These are phyloP conservation scores for Davidsoniella virescens DNA, from an alignment of 2,329 filamentous ascomycete genomes.

Conservation along the genomic window DNA sequence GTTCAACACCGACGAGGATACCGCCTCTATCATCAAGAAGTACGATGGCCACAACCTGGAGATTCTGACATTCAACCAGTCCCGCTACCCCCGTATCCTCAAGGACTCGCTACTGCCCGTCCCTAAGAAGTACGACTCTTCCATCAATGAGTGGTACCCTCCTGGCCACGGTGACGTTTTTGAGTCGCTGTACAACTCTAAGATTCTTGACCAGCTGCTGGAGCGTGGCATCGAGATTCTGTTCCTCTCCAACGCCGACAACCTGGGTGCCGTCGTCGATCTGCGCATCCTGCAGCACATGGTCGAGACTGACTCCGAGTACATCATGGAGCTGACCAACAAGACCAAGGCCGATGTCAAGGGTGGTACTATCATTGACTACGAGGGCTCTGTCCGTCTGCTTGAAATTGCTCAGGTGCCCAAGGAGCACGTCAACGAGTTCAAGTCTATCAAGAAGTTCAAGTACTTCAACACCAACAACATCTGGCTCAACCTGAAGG, in stretches of 20 bases:
- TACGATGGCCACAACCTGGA: slow-evolving; percentile 99
- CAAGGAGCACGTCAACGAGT: slow-evolving; percentile 99
- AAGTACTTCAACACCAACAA: slow-evolving; percentile 99
- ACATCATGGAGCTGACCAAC: slow-evolving; percentile 99
- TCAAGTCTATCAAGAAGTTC: slow-evolving; percentile 99
- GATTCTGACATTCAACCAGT: slow-evolving; percentile 99
- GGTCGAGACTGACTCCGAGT: slow-evolving; percentile 92
- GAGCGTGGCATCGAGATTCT: slow-evolving; percentile 92
- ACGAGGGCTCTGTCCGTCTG: slow-evolving; percentile 89
- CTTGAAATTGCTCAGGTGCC: slow-evolving; percentile 98
- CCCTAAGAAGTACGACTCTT: slow-evolving; percentile 72
- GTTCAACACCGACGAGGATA: slow-evolving; percentile 98
- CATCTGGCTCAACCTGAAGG: slow-evolving; percentile 97
- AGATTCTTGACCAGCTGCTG: slow-evolving; percentile 89
- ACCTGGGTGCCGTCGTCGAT: slow-evolving; percentile 93
- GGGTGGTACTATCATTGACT: slow-evolving; percentile 99
- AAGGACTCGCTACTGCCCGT: slow-evolving; percentile 97
- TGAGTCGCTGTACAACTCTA: slow-evolving; percentile 98
- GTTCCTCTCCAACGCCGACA: slow-evolving; percentile 98
- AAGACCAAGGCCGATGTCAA: slow-evolving; percentile 99
- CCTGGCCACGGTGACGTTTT: slow-evolving; percentile 99
- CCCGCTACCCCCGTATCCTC: slow-evolving; percentile 89
- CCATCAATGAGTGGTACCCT: slow-evolving; percentile 95
- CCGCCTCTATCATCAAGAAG: slow-evolving; percentile 99
- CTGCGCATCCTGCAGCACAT: slow-evolving; percentile 98